Base-by-base conservation (phyloP, 345 rosid genomes). In the Alliaria petiolata region DNA sequence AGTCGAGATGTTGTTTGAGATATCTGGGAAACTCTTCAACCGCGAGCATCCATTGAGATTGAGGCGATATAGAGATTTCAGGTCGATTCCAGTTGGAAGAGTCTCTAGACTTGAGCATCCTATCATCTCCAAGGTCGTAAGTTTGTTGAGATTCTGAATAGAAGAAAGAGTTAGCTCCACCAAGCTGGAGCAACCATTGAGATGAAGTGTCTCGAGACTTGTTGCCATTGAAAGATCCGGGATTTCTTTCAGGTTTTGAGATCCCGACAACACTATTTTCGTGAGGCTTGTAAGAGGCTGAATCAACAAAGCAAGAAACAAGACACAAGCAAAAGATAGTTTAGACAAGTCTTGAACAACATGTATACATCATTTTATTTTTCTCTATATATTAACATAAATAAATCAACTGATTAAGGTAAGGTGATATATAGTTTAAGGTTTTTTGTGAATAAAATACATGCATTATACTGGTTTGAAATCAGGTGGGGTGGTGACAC, bases 1-100 rank as follows among this genome's bases (percentile, higher is more conserved):
- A 7, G 14, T 5, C 1, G 36, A 1, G 45, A 80, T 54, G 57
- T 66, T 65, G 0, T 28, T n/a, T 36, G 70, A 63, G 13, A 78
- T 64, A 28, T 69, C 63, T 0, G 79, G 79, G 8, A 79, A 71
- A 36, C 58, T 59, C 33, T 6, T 38, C 62, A 78, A 28, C 36
- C 2, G 34, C 11, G n/a, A 19, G 74, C 85, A 83, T 0, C 28
- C 45, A 16, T 2, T 64, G 20, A 51, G 77, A 66, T 36, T 59
- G 57, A 62, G 63, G 52, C 47, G 42, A 14, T 20, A 22, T 8
- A 67, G 69, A 16, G 36, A 78, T 15, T 8, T 1, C 25, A 72
- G 7, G 70, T 72, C 54, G 16, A 54, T 55, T 2, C 50, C 65
- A 3, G 3, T 7, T 0, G 76, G 69, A 5, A 71, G 53, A 19